Percentiles rank a stretch among this genome's conserved stretches.
Evolutionary conservation across 2,329 filamentous ascomycete species (phyloP).

Genomic region (Huntiella decipiens): DNA sequence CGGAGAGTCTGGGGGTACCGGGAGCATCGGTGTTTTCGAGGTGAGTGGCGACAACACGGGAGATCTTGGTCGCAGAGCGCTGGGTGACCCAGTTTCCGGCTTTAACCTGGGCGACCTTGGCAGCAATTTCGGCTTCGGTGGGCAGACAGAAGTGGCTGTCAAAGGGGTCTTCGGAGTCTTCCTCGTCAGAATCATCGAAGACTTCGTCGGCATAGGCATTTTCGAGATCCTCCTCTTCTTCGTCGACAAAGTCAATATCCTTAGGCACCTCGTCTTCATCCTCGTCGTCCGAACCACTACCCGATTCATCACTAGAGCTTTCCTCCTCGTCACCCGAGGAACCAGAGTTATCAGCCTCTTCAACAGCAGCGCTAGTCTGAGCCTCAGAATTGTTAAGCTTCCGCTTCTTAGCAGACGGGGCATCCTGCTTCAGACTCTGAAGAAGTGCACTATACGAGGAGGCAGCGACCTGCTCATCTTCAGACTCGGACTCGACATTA

Average conservation of each 20-base stretch:
- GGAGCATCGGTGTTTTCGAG: slow-evolving; percentile 19
- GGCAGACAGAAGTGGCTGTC: slow-evolving; percentile 58
- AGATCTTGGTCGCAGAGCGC: slow-evolving; percentile 26
- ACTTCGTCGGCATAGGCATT: slow-evolving; percentile 19
- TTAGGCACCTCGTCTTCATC: slow-evolving; percentile 19
- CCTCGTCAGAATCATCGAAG: slow-evolving; percentile 29
- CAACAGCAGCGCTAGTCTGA: slow-evolving; percentile 13
- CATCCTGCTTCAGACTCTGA: slow-evolving; percentile 29
- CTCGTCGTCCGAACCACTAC: slow-evolving; percentile 13
- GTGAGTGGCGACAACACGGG: slow-evolving; percentile 27
- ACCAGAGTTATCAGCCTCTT: slow-evolving; percentile 10
- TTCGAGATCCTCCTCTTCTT: slow-evolving; percentile 24
- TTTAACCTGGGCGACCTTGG: slow-evolving; percentile 31
- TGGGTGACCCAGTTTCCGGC: slow-evolving; percentile 31
- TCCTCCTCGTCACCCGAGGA: slow-evolving; percentile 14
- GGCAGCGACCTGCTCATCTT: slow-evolving; percentile 20
- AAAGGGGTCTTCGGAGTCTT: slow-evolving; percentile 50
- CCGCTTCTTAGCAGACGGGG: slow-evolving; percentile 34
- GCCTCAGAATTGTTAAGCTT: slow-evolving; percentile 28
- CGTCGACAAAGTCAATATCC: slow-evolving; percentile 17
- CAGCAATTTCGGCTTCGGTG: slow-evolving; percentile 39
- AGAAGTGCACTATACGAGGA: slow-evolving; percentile 38
- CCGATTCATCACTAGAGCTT: slow-evolving; percentile 8
- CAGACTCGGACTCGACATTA: slow-evolving; percentile 22
- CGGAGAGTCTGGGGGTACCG: slow-evolving; percentile 16